phyloP scores from a whole-genome alignment of 1,284 basidiomycete genomes.

The Malassezia dermatis region DNA sequence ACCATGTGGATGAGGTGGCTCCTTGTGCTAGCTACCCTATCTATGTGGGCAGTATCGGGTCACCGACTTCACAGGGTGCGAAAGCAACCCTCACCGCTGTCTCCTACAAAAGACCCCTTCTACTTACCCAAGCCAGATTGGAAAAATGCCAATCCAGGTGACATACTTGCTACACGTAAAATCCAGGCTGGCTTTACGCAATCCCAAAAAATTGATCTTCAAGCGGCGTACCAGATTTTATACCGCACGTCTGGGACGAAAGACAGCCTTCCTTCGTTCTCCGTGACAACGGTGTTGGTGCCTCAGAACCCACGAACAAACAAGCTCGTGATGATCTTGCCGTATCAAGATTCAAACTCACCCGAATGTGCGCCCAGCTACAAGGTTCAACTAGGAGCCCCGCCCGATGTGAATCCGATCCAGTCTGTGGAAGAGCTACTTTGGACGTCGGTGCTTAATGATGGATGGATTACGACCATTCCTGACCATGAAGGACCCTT shows the following conservation, averaged over 20 bases:
- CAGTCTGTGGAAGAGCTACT: constrained; percentile 14
- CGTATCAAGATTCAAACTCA: constrained; percentile 15
- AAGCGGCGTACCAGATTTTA: constrained; percentile 23
- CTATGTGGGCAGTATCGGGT: background rate
- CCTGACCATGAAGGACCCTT: constrained; percentile 33
- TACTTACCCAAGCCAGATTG: constrained; percentile 11
- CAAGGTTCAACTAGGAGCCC: constrained; percentile 13
- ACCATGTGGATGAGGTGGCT: background rate
- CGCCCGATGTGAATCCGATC: constrained; percentile 4
- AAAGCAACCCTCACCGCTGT: background rate
- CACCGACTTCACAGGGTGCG: background rate
- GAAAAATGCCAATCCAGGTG: constrained; percentile 13
- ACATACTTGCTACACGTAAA: constrained; percentile 5
- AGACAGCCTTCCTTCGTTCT: background rate
- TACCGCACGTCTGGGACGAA: constrained; percentile 23
- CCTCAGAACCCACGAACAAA: constrained; percentile 7
- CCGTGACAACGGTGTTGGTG: constrained; percentile 14
- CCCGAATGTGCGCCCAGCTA: constrained; percentile 14
- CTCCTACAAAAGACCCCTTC: constrained; percentile 11
- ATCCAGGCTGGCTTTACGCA: constrained; percentile 19
- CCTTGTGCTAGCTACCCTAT: background rate
- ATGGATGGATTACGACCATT: constrained; percentile 35
- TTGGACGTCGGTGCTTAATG: constrained; percentile 16
- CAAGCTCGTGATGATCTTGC: constrained; percentile 15
- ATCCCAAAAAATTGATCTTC: constrained; percentile 18